Evolutionary conservation across 305 asterid genomes (phyloP), one percentile per base, ranked within the genome.

Genomic region (Fraxinus velutina): DNA sequence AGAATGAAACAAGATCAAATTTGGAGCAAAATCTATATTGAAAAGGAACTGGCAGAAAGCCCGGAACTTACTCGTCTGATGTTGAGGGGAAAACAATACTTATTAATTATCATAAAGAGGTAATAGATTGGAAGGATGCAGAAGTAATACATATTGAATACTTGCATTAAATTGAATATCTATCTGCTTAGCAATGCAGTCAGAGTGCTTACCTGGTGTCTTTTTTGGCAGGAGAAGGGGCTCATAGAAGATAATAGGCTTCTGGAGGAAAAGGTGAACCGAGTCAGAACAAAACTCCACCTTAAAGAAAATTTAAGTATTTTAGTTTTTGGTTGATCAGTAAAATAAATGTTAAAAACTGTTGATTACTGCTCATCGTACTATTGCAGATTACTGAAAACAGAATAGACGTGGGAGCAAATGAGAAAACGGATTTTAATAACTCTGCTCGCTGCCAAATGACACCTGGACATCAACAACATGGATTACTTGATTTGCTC

Each of bases 251-350:
- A 88, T 47, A 85, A 89, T 36, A 80, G 57, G 82, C 75, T 36
- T 78, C 88, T 89, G 74, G 77, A 83, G 78, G 83, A 30, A 47
- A 34, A 89, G 92, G 91, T 89, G 66, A 62, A 32, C 70, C 22
- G 12, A 75, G 13, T 21, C 29, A 22, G 21, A 9, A 27, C 36
- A 22, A 24, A 57, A 32, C 21, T 17, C 34, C 73, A 42, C 36
- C 10, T 47, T 29, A 3, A 21, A 74, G n/a, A 75, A 42, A 4
- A 29, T 7, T 8, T 12, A 9, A 39, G 22, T 19, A 9, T 60
- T 60, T 60, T 1, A 7, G 22, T 19, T 22, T 60, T 60, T 9
- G 1, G n/a, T 2, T 64, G 34, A 30, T 60, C 13, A 9, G 73
- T 5, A 27, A 66, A 27, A 32, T 27, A 27, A 27, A 66, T 27